Percentiles rank a stretch among this genome's conserved stretches.
phyloP scores from a whole-genome alignment of 352 stramenopile species.

The Globisporangium cystogenes region DNA sequence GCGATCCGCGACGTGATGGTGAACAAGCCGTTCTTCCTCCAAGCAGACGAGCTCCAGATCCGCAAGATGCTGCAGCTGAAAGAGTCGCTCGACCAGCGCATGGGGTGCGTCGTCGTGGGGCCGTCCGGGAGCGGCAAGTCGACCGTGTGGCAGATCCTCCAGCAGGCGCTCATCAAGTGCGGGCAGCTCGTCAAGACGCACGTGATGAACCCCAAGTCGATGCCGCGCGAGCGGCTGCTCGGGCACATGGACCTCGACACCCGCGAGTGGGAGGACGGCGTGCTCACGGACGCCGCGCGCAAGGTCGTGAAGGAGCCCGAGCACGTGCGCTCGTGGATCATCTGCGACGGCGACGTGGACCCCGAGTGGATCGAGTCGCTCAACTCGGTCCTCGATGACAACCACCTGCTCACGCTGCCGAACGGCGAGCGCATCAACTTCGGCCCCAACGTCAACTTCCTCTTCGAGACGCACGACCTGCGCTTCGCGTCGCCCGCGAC shows the following conservation, averaged over 20 bases:
- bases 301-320: constrained; percentile 89
- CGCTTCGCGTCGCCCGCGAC: constrained; percentile 94
- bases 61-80: constrained; percentile 96
- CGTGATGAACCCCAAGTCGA: constrained; percentile 97
- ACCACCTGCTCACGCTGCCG: constrained; percentile 93
- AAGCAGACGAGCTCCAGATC: constrained; percentile 89
- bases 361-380: constrained; percentile 96
- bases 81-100: constrained; percentile 92
- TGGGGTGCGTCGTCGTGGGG: constrained; percentile 93
- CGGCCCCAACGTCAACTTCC: constrained; percentile 94
- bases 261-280: constrained; percentile 93
- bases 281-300: constrained; percentile 90
- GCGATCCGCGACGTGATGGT: constrained; percentile 90
- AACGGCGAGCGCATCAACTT: constrained; percentile 97
- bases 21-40: constrained; percentile 82
- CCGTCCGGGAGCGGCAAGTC: constrained; percentile 92
- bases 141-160: constrained; percentile 91
- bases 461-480: constrained; percentile 96
- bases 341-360: constrained; percentile 96
- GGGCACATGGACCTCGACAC: constrained; percentile 95
- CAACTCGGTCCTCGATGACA: constrained; percentile 96
- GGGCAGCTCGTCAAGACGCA: constrained; percentile 89
- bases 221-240: constrained; percentile 88
- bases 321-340: constrained; percentile 91
- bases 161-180: constrained; percentile 81